Base-by-base conservation (phyloP, 371 early-diverging fungal genomes). In the Rhizopus stolonifer region DNA sequence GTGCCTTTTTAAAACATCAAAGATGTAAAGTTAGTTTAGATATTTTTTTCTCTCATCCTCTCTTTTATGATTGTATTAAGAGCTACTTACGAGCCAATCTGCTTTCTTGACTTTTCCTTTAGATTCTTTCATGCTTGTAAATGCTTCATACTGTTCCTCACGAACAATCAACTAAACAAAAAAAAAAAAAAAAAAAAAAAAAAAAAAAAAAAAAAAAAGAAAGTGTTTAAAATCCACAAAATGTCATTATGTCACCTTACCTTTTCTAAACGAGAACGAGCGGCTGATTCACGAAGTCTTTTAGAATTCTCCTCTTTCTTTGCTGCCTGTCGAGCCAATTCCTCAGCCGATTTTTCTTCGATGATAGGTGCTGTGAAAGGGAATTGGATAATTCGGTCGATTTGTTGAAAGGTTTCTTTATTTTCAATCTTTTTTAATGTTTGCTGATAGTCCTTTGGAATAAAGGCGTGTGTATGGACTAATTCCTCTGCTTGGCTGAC, bases 321-420 rank as follows among this genome's bases (percentile, higher is more conserved):
- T 4, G 85, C 87, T 6, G 89, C 84, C n/a, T 82, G 78, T 52
- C 79, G 62, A 21, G 82, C 86, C 22, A 87, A 68, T 40, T 90
- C 90, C 46, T 93, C 92, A 43, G 85, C 85, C 0, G 86, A 81
- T 67, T 90, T 90, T 61, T 89, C 90, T 51, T 90, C 89, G 1
- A 81, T 56, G 2, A 80, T 55, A n/a, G 81, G 83, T 8, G 85
- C 82, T 9, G 72, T 77, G 56, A 73, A 91, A 9, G 90, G 90
- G 50, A 89, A 89, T 48, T 91, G 91, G 25, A 89, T 76, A 19
- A 86, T 78, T 13, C 80, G 79, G 56, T 87, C 85, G 23, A 80
- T 69, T 9, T 72, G 64, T 23, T 68, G 66, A 56, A 89, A 80
- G 1, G 69, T 75, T n/a, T 71, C 61, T 31, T 71, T 72, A 44